phyloP scores from a whole-genome alignment of 2,329 filamentous ascomycete genomes.

The Trichoderma atroviride region DNA sequence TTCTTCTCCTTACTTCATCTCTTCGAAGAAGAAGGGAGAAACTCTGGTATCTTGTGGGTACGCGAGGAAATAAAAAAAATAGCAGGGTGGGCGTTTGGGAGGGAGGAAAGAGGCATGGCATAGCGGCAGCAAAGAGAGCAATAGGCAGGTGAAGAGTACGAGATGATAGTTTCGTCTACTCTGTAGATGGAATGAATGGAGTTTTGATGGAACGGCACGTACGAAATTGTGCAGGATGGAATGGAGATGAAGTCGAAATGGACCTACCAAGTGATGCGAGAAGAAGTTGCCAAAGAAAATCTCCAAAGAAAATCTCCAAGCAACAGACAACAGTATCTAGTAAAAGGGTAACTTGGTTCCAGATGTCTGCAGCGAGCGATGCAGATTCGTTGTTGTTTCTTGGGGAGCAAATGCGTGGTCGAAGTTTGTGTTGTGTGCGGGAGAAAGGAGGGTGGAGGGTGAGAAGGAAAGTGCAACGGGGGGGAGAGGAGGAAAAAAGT shows the following conservation, averaged over 20 bases:
- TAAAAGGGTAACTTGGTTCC: not conserved
- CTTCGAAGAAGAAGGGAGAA: not conserved
- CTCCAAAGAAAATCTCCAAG: not conserved
- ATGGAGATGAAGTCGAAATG: not conserved
- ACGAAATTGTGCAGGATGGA: not conserved
- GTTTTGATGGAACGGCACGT: not conserved
- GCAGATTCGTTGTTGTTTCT: not conserved
- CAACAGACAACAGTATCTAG: not conserved
- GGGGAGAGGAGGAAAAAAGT: not conserved
- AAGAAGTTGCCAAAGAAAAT: not conserved
- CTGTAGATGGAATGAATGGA: not conserved
- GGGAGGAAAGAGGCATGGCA: not conserved
- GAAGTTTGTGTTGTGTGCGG: not conserved
- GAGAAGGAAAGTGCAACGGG: no score
- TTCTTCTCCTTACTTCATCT: not conserved
- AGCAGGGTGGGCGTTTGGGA: not conserved
- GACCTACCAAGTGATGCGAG: not conserved
- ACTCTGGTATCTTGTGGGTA: not conserved
- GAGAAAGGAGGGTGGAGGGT: not conserved
- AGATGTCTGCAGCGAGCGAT: not conserved
- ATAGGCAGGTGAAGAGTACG: no score
- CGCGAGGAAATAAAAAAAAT: not conserved
- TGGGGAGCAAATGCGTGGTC: not conserved
- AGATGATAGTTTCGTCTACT: not conserved
- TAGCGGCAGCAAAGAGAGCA: not conserved